Conservation (phyloP, 2,329 filamentous ascomycete genomes). For the Neopestalotiopsis clavispora region DNA sequence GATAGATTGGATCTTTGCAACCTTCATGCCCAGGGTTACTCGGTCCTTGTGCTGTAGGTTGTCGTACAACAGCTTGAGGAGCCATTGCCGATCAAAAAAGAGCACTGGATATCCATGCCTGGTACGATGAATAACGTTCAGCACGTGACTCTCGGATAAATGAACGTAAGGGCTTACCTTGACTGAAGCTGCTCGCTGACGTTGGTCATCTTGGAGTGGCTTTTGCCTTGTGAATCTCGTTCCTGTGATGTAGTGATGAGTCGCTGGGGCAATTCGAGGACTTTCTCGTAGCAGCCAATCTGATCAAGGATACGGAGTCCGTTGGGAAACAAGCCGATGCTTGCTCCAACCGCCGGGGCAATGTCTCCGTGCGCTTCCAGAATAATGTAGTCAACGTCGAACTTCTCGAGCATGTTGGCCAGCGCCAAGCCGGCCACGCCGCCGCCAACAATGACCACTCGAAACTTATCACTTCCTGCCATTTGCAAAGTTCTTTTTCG, state of each 20-base stretch:
- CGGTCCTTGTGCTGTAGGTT: constrained; percentile 38
- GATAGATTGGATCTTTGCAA: constrained; percentile 31
- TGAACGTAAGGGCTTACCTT: not conserved
- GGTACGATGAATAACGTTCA: no score
- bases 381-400: constrained; percentile 52
- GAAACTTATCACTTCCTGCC: no score
- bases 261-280: constrained; percentile 18
- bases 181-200: constrained; percentile 6
- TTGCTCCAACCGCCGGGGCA: constrained; percentile 51
- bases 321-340: constrained; percentile 49
- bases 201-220: constrained; percentile 18
- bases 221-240: constrained; percentile 21
- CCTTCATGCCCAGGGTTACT: constrained; percentile 33
- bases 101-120: constrained; percentile 38
- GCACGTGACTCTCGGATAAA: no score
- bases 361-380: constrained; percentile 49
- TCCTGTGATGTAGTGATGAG: not conserved
- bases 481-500: no score
- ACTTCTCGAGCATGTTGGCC: constrained; percentile 49
- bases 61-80: constrained; percentile 40
- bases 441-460: constrained; percentile 52
- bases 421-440: constrained; percentile 52
- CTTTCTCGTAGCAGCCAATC: constrained; percentile 42
- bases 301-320: constrained; percentile 54
- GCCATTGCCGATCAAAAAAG: constrained; percentile 41